Base-by-base conservation (phyloP, 2,329 filamentous ascomycete species). In the Aureobasidium sp. region DNA sequence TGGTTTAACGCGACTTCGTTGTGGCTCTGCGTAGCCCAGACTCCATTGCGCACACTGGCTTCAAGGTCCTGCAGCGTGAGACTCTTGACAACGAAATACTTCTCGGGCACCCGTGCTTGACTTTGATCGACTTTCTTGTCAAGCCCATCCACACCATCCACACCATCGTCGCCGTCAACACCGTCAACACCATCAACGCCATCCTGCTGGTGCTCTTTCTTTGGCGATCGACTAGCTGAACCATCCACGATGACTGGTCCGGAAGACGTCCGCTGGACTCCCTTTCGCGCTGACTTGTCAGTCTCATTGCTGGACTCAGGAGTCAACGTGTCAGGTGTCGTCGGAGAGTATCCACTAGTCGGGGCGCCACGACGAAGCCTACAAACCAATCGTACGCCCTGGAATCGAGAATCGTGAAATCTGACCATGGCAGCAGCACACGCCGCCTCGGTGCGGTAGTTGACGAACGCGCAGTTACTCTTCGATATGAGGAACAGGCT, bases 381-480 rank as follows among this genome's bases (percentile, higher is more conserved):
- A 72, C 92, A 96, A 13, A 97, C 92, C 5, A 97, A 81, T 30
- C 90, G 84, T 21, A 94, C 89, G 0, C 90, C 87, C 68, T 93
- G 85, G 68, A 97, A 97, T 61, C 88, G 87, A 1, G 91, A 96
- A 69, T 97, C 92, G 72, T 97, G 91, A 48, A 97, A 88, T 66
- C 90, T 86, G 49, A 85, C 82, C 77, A 96, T 90, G 0, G 93
- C 93, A 9, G 83, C 81, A 7, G 83, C 76, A 70, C 91, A 97
- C 5, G 85, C 85, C 3, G 79, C 76, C 68, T 96, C 91, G 55
- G 90, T 88, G 65, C 87, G 89, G 73, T 95, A 97, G 70, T 97
- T 97, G 66, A 96, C 91, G 76, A 97, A 97, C 0, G 92, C 93
- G 70, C 93, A 97, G 71, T 97, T 97, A 72, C 92, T 97, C 73